phyloP scores from a whole-genome alignment of 1,284 basidiomycete genomes.

The Neolentinus lepideus region DNA sequence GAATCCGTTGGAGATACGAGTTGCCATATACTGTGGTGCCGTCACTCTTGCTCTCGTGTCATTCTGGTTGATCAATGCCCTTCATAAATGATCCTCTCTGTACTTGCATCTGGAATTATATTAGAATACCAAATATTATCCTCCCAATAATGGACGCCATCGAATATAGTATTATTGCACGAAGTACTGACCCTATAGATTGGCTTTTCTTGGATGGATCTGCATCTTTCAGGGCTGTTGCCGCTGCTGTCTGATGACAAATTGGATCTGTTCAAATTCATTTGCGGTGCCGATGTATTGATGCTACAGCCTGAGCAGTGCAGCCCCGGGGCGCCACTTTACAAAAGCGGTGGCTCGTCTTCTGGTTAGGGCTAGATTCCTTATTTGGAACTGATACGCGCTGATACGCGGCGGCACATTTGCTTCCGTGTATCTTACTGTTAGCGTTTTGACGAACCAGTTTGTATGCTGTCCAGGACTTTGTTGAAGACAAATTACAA shows the following conservation, averaged over 20 bases:
- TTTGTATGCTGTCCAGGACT: neutral
- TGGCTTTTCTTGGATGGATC: too few species aligned
- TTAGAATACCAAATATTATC: too few species aligned
- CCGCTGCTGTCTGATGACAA: too few species aligned
- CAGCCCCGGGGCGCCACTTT: too few species aligned
- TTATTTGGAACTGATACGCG: neutral
- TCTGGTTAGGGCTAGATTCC: neutral
- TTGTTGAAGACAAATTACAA: neutral
- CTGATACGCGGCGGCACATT: neutral
- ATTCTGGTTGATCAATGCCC: slow-evolving; percentile 48
- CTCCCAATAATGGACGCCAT: neutral
- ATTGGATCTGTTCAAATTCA: too few species aligned
- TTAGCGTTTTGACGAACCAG: too few species aligned
- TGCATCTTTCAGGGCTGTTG: too few species aligned
- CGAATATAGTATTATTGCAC: too few species aligned
- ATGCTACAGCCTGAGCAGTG: too few species aligned
- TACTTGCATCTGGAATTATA: neutral
- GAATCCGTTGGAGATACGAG: slow-evolving; percentile 41
- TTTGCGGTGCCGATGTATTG: too few species aligned
- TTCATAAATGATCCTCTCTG: slow-evolving; percentile 13
- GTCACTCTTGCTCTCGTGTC: slow-evolving; percentile 46
- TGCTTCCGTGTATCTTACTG: neutral
- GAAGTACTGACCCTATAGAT: too few species aligned
- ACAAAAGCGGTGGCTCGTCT: neutral
- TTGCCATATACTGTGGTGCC: slow-evolving; percentile 54